Percentiles rank a stretch among this genome's conserved stretches.
phyloP scores from a whole-genome alignment of 2,329 filamentous ascomycete species.

The Aspergillus sp. region DNA sequence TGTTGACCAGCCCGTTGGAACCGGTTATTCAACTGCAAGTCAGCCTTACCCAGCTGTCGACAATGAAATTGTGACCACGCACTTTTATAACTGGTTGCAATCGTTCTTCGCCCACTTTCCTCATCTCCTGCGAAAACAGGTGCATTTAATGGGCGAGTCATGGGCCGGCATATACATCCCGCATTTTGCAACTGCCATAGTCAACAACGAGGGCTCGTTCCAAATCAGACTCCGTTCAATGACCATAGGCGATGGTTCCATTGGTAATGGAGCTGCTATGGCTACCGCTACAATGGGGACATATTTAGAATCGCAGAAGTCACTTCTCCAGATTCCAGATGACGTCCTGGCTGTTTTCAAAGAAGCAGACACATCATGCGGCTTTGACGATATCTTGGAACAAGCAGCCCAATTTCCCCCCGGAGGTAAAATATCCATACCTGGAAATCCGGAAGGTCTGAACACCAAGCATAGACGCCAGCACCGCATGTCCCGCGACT shows the following conservation, averaged over 20 bases:
- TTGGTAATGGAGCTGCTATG: conserved; percentile 38
- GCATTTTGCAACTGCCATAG: conserved; percentile 34
- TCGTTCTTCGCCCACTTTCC: conserved; percentile 32
- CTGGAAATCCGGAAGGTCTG: conserved; percentile 30
- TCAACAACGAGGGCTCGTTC: conserved; percentile 27
- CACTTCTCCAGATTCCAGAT: conserved; percentile 25
- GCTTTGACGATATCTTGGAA: conserved; percentile 30
- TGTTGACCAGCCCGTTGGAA: conserved; percentile 39
- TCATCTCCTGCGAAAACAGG: conserved; percentile 29
- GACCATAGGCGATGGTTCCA: conserved; percentile 36
- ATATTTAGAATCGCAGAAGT: conserved; percentile 28
- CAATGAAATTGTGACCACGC: conserved; percentile 28
- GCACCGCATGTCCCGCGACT: background rate
- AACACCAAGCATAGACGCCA: conserved; percentile 25
- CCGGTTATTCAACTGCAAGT: conserved; percentile 35
- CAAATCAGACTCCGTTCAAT: conserved; percentile 35
- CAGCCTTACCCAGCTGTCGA: conserved; percentile 26
- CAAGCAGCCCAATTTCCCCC: conserved; percentile 32
- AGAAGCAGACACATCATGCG: conserved; percentile 31
- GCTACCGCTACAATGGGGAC: conserved; percentile 28
- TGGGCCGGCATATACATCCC: conserved; percentile 41
- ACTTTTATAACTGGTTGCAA: conserved; percentile 34
- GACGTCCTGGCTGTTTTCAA: conserved; percentile 30
- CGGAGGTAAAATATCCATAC: conserved; percentile 28
- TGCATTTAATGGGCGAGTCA: conserved; percentile 40